Conservation (phyloP, 2,329 filamentous ascomycete species). For the Cercospora zeina region DNA sequence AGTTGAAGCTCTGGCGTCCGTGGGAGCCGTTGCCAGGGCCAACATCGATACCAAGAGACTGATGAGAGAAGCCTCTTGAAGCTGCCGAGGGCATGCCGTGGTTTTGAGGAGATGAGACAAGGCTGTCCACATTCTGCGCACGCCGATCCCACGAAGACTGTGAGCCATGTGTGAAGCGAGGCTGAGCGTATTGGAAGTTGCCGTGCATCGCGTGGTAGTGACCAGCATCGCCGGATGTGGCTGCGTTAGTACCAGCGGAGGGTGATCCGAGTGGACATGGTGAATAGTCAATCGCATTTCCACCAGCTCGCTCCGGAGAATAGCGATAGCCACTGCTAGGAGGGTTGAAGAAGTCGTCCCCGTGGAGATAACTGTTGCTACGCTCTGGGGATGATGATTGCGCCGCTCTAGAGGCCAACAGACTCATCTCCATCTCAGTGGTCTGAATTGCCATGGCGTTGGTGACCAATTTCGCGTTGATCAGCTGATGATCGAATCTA, state of each 20-base stretch:
- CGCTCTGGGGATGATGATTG: background rate
- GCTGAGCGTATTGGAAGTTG: background rate
- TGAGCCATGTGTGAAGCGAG: slow-evolving; percentile 1
- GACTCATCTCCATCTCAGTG: slow-evolving; percentile 1
- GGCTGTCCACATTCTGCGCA: slow-evolving; percentile 6
- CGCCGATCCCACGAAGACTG: slow-evolving; percentile 15
- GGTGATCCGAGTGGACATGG: slow-evolving; percentile 2
- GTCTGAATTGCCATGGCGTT: slow-evolving; percentile 4
- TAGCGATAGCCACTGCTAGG: background rate
- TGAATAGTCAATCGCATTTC: background rate
- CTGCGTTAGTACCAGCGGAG: background rate
- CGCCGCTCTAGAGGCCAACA: background rate
- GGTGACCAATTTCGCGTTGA: slow-evolving; percentile 3
- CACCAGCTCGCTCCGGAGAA: background rate
- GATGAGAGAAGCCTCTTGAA: background rate
- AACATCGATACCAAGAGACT: background rate
- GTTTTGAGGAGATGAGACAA: slow-evolving; percentile 14
- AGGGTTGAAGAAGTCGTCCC: background rate
- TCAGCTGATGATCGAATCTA: background rate
- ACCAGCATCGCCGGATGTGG: background rate
- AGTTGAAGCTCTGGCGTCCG: slow-evolving; percentile 13
- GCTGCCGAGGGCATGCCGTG: background rate
- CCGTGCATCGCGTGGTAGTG: slow-evolving; percentile 7
- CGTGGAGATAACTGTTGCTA: background rate
- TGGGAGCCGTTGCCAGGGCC: background rate